Evolutionary conservation across 805 yeast genomes (phyloP).

Genomic region (Hanseniaspora pseudoguilliermondii): DNA sequence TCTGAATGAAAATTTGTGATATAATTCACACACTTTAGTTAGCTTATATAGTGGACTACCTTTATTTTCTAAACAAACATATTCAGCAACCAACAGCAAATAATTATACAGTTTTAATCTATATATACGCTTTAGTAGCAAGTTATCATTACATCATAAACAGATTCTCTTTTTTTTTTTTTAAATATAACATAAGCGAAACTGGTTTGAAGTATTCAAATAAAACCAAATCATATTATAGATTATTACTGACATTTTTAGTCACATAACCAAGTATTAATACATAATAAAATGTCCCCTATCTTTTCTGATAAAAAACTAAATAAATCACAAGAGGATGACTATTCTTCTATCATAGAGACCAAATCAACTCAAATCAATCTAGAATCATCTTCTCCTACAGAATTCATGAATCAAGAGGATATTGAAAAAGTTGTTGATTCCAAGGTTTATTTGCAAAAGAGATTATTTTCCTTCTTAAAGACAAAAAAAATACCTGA

Average conservation of each 20-base stretch:
- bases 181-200: background rate
- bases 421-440: slow-evolving; percentile 28
- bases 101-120: too few species aligned
- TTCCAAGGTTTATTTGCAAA: slow-evolving; percentile 30
- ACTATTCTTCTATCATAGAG: slow-evolving; percentile 5
- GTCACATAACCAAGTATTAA: background rate
- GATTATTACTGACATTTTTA: background rate
- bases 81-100: too few species aligned
- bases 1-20: too few species aligned
- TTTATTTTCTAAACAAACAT: too few species aligned
- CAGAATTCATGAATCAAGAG: slow-evolving; percentile 22
- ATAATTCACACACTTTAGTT: too few species aligned
- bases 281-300: background rate
- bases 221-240: background rate
- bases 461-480: slow-evolving; percentile 36
- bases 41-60: too few species aligned
- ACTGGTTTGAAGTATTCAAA: background rate
- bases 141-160: background rate
- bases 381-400: slow-evolving; percentile 12
- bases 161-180: background rate
- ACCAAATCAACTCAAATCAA: background rate
- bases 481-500: slow-evolving; percentile 35
- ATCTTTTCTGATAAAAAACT: background rate
- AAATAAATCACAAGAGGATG: background rate
- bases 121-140: too few species aligned